Conservation (phyloP, 2,329 filamentous ascomycete genomes). For the Colletotrichum sp. region DNA sequence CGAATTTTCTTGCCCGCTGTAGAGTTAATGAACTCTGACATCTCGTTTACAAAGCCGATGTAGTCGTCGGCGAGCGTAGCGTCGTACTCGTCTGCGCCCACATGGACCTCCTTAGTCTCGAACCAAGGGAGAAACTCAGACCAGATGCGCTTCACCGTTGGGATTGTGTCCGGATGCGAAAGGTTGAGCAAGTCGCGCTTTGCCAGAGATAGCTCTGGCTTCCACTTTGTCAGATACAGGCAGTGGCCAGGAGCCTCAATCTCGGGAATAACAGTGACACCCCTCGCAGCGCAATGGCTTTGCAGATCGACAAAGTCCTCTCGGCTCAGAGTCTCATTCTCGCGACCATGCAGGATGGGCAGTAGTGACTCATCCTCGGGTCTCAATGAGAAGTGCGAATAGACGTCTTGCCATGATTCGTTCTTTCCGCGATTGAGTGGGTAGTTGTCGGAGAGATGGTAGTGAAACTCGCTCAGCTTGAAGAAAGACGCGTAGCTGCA, state of each 20-base stretch:
- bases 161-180: constrained; percentile 54
- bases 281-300: constrained; percentile 51
- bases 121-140: constrained; percentile 59
- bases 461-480: constrained; percentile 54
- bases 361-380: constrained; percentile 28
- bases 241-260: constrained; percentile 61
- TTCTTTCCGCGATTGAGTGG: constrained; percentile 50
- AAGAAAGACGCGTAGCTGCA: constrained; percentile 51
- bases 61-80: constrained; percentile 48
- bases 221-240: constrained; percentile 59
- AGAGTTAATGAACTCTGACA: constrained; percentile 44
- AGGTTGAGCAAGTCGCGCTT: constrained; percentile 56
- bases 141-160: constrained; percentile 55
- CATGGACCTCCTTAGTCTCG: constrained; percentile 55
- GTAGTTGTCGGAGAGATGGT: constrained; percentile 54
- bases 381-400: constrained; percentile 46
- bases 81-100: constrained; percentile 59
- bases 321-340: constrained; percentile 26
- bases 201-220: constrained; percentile 52
- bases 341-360: constrained; percentile 25
- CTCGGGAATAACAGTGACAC: constrained; percentile 58
- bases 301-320: constrained; percentile 53
- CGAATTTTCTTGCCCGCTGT: constrained; percentile 46
- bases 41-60: constrained; percentile 55
- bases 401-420: constrained; percentile 49